Percentiles rank a stretch among this genome's conserved stretches.
phyloP scores from a whole-genome alignment of 257 asterid genomes.

The Cruciata laevipes region DNA sequence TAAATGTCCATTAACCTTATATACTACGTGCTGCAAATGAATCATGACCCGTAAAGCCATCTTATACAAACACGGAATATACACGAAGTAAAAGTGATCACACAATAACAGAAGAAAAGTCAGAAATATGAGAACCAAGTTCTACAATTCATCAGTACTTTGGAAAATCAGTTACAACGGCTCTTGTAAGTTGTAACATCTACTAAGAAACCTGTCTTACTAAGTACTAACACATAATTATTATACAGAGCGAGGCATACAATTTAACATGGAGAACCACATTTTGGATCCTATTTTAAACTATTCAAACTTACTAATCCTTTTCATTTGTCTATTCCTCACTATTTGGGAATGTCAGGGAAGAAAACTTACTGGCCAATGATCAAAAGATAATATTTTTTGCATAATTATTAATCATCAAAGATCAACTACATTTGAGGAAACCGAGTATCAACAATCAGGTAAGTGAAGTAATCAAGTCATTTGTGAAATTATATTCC shows the following conservation, averaged over 20 bases:
- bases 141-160: not conserved
- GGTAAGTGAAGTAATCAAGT: not conserved
- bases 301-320: not conserved
- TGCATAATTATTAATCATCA: not conserved
- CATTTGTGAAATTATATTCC: not conserved
- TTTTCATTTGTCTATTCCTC: not conserved
- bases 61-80: too few relatives aligned
- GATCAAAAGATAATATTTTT: not conserved
- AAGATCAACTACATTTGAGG: slow-evolving; percentile 4
- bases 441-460: not conserved
- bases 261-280: not conserved
- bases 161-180: not conserved
- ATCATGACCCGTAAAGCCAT: not conserved
- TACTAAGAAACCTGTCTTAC: not conserved
- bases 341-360: not conserved
- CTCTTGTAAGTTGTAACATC: not conserved
- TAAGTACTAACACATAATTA: not conserved
- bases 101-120: not conserved
- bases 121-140: not conserved
- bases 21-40: not conserved
- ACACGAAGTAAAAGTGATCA: not conserved
- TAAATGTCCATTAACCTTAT: not conserved
- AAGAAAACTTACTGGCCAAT: not conserved
- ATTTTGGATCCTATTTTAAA: not conserved
- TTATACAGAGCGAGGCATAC: not conserved